A percentile compares a stretch with the other conserved stretches of the same genome.
These are phyloP conservation scores for Paraleonurus japonicus DNA, from an alignment of 257 asterid genomes.

Conservation along the genomic window DNA sequence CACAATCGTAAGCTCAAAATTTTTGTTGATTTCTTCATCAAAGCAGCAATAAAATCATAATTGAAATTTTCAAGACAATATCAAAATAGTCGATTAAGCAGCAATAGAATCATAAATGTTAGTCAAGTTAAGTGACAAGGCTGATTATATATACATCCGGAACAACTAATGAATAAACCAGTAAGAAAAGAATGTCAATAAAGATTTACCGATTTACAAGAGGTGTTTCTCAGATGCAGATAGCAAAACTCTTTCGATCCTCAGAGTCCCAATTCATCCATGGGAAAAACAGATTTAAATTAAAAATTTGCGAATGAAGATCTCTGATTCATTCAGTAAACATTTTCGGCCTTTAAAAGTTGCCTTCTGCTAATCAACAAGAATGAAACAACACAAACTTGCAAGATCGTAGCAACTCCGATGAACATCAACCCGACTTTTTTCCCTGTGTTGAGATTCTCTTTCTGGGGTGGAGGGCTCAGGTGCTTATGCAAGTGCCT, in stretches of 20 bases:
- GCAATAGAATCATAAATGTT: constrained; percentile 7
- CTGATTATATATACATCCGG: background rate
- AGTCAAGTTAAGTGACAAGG: background rate
- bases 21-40: background rate
- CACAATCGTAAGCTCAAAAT: background rate
- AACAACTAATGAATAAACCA: constrained; percentile 4
- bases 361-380: constrained; percentile 47
- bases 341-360: constrained; percentile 34
- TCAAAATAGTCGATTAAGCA: too few species aligned
- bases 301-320: background rate
- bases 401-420: constrained; percentile 49
- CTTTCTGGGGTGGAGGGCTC: constrained; percentile 25
- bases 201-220: constrained; percentile 79
- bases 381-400: constrained; percentile 52
- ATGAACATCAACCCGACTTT: constrained; percentile 47
- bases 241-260: constrained; percentile 27
- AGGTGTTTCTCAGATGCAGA: constrained; percentile 41
- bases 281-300: constrained; percentile 19
- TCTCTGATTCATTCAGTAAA: constrained; percentile 21
- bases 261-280: constrained; percentile 29
- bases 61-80: too few species aligned
- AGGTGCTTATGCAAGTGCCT: background rate
- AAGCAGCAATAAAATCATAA: background rate
- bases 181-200: constrained; percentile 30
- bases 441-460: constrained; percentile 45